Percentiles rank a stretch among this genome's conserved stretches.
These are phyloP conservation scores for Pyrenophora tritici-repentis DNA, from an alignment of 2,329 filamentous ascomycete species.

Conservation along the genomic window DNA sequence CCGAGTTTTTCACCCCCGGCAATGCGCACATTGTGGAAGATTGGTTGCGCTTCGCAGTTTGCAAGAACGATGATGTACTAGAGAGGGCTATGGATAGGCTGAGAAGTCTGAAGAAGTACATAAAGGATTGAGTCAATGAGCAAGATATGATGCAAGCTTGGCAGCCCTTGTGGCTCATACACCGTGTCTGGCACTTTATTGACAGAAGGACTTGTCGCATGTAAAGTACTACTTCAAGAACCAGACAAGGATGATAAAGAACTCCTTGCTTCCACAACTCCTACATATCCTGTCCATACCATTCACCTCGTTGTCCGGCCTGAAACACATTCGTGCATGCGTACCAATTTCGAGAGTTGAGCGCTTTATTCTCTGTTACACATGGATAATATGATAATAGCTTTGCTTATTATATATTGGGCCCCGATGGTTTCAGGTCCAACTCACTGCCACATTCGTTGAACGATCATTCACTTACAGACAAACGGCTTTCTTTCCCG, in stretches of 20 bases:
- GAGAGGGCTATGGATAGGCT: conserved; percentile 57
- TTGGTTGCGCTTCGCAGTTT: conserved; percentile 93
- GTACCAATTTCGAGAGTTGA: too few relatives aligned
- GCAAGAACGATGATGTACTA: conserved; percentile 84
- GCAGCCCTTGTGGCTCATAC: too few relatives aligned
- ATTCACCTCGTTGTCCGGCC: neutral
- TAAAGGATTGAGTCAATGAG: conserved; percentile 32
- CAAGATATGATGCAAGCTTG: neutral
- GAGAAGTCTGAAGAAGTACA: conserved; percentile 57
- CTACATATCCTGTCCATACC: neutral
- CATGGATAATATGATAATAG: too few relatives aligned
- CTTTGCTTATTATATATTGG: too few relatives aligned
- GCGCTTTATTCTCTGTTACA: neutral
- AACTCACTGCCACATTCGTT: neutral
- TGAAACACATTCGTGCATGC: neutral
- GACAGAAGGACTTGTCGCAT: neutral
- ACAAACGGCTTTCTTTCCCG: neutral
- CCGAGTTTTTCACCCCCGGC: conserved; percentile 89
- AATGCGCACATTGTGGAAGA: conserved; percentile 89
- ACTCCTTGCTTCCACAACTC: neutral
- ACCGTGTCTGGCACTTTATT: too few relatives aligned
- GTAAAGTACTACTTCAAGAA: too few relatives aligned
- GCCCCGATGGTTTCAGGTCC: neutral
- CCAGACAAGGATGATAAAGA: neutral
- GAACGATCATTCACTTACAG: neutral